Evolutionary conservation across 257 asterid genomes (phyloP).

Genomic region (Nicotiana obtusifolia): DNA sequence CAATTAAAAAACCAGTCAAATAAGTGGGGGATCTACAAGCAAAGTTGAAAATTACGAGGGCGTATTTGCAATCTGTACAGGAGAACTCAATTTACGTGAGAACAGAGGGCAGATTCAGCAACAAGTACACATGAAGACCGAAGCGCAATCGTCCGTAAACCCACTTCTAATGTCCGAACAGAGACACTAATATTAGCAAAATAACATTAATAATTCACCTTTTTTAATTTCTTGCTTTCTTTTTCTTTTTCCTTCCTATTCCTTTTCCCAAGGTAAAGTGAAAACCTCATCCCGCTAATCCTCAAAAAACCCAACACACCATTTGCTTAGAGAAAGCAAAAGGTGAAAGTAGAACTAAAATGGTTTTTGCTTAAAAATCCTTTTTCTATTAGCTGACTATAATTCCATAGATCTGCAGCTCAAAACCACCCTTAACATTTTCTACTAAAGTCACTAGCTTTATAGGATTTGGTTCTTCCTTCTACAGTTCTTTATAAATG

Average conservation of each 20-base stretch:
- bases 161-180: neutral
- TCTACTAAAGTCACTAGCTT: neutral
- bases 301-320: neutral
- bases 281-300: neutral
- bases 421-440: constrained; percentile 8
- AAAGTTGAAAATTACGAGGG: neutral
- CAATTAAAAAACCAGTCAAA: too few relatives aligned
- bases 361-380: neutral
- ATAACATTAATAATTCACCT: neutral
- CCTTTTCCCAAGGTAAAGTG: constrained; percentile 3
- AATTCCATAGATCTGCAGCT: constrained; percentile 13
- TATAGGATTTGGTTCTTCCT: neutral
- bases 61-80: neutral
- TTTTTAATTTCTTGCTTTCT: neutral
- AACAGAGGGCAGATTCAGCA: neutral
- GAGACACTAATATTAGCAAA: neutral
- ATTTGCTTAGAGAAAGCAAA: neutral
- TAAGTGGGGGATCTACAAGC: neutral
- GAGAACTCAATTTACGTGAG: neutral
- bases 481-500: neutral
- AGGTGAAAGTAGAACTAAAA: neutral
- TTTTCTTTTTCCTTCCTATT: neutral
- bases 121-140: neutral
- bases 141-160: neutral
- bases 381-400: neutral